Conservation (phyloP, 148 eudicot genomes). For the Vaccinium myrtillus region DNA sequence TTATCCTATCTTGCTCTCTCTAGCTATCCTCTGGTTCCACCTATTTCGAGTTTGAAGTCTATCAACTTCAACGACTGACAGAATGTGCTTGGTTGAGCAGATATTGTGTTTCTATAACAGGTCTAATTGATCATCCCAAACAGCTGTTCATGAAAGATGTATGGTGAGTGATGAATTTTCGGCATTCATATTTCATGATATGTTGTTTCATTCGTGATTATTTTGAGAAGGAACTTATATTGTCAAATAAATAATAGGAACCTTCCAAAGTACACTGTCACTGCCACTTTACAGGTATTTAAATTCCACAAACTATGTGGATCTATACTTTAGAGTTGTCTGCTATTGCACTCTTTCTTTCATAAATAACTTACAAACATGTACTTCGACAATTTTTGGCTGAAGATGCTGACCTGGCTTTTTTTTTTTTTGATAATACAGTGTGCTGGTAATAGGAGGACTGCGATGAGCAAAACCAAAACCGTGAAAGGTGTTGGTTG, state of each 20-base stretch:
- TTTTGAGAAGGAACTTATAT: constrained; percentile 10
- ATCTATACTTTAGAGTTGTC: not conserved
- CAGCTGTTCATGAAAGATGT: constrained; percentile 79
- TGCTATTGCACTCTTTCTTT: not conserved
- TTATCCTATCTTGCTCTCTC: not conserved
- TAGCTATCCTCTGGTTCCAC: too few relatives aligned
- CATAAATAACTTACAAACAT: not conserved
- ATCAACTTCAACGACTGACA: not conserved
- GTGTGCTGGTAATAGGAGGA: constrained; percentile 99
- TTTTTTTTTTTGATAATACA: constrained; percentile 20
- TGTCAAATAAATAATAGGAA: constrained; percentile 44
- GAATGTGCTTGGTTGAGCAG: not conserved
- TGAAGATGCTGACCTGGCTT: not conserved
- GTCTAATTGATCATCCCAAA: constrained; percentile 10
- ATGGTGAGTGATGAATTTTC: constrained; percentile 42
- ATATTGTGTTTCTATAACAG: not conserved
- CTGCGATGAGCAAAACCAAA: constrained; percentile 86
- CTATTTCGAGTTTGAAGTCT: not conserved
- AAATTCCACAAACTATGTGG: not conserved
- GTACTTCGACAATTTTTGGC: not conserved
- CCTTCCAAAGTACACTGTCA: constrained; percentile 73
- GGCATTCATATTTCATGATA: constrained; percentile 5
- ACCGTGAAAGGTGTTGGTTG: constrained; percentile 96
- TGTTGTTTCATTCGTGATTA: constrained; percentile 3
- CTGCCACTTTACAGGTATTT: constrained; percentile 81